A percentile compares a stretch with the other conserved stretches of the same genome.
Evolutionary conservation across 495 filamentous ascomycete species (phyloP).

Genomic region (Hapsidospora chrysogenum): DNA sequence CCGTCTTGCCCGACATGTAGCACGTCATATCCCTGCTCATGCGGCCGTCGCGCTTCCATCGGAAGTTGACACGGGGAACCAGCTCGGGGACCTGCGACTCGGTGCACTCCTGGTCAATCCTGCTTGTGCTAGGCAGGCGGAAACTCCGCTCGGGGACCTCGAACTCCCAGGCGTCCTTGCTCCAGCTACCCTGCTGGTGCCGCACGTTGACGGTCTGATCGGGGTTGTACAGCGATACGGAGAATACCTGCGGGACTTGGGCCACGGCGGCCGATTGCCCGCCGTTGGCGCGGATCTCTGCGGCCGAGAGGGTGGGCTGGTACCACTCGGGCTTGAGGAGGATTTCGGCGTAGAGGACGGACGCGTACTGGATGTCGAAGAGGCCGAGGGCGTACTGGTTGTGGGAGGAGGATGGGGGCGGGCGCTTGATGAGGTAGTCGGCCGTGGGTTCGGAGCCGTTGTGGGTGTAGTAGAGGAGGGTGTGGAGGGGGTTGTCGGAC

Average conservation of each 20-base stretch:
- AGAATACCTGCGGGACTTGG: slow-evolving; percentile 60
- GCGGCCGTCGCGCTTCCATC: slow-evolving; percentile 83
- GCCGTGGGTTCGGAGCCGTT: slow-evolving; percentile 64
- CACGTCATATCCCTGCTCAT: slow-evolving; percentile 68
- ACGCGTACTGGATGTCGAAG: slow-evolving; percentile 64
- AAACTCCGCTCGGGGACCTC: slow-evolving; percentile 82
- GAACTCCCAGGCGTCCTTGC: slow-evolving; percentile 73
- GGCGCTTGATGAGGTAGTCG: slow-evolving; percentile 62
- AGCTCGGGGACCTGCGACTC: slow-evolving; percentile 50
- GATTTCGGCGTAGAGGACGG: slow-evolving; percentile 76
- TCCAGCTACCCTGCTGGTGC: slow-evolving; percentile 60
- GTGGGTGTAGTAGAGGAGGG: slow-evolving; percentile 55
- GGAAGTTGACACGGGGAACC: slow-evolving; percentile 69
- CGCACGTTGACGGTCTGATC: slow-evolving; percentile 64
- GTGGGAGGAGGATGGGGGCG: slow-evolving; percentile 43
- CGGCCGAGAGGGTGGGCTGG: slow-evolving; percentile 60
- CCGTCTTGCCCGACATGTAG: slow-evolving; percentile 58
- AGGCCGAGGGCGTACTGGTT: slow-evolving; percentile 80
- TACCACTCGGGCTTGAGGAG: slow-evolving; percentile 71
- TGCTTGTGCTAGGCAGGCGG: slow-evolving; percentile 55
- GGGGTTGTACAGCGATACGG: slow-evolving; percentile 83
- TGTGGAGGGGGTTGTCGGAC: slow-evolving; percentile 27
- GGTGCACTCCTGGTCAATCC: slow-evolving; percentile 56
- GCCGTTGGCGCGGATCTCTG: slow-evolving; percentile 55
- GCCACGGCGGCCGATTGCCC: slow-evolving; percentile 51